A percentile compares a stretch with the other conserved stretches of the same genome.
Conservation (phyloP, 139 green algal species). For the Coccomyxa sp. region DNA sequence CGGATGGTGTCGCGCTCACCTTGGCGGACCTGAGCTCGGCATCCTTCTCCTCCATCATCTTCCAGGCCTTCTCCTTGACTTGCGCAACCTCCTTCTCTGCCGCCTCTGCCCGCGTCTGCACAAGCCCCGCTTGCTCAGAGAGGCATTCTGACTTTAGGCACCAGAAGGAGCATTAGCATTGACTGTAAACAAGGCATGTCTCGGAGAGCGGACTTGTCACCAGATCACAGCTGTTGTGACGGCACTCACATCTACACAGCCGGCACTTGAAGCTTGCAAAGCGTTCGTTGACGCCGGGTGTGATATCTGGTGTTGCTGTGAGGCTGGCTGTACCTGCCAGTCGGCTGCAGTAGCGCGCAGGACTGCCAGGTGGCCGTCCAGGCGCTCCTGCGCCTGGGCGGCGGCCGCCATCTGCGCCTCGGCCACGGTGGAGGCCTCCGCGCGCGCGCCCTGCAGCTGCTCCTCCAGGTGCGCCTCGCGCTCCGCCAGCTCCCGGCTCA, state of each 20-base stretch:
- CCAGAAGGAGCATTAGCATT: neutral
- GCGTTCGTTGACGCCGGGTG: too few relatives aligned
- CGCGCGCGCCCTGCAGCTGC: conserved; percentile 8
- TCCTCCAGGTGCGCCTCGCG: neutral
- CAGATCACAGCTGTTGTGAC: too few relatives aligned
- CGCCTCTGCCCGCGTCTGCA: neutral
- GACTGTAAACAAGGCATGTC: too few relatives aligned
- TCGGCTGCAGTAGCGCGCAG: neutral
- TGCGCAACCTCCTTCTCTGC: conserved; percentile 16
- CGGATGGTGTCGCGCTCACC: neutral
- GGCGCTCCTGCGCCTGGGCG: neutral
- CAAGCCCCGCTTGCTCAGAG: neutral
- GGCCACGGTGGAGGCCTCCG: neutral
- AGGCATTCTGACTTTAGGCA: neutral
- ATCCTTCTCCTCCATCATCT: conserved; percentile 17
- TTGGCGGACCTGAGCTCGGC: conserved; percentile 5
- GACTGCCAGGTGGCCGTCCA: neutral
- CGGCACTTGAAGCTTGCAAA: too few relatives aligned
- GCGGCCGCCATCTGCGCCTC: neutral
- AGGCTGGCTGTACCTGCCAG: neutral
- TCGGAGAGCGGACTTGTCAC: too few relatives aligned
- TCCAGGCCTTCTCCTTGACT: conserved; percentile 20
- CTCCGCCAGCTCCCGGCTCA: conserved; percentile 14
- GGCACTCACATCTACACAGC: too few relatives aligned
- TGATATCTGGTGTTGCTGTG: neutral